phyloP scores from a whole-genome alignment of 2,329 filamentous ascomycete species.

The Sordariomycetes sp. region DNA sequence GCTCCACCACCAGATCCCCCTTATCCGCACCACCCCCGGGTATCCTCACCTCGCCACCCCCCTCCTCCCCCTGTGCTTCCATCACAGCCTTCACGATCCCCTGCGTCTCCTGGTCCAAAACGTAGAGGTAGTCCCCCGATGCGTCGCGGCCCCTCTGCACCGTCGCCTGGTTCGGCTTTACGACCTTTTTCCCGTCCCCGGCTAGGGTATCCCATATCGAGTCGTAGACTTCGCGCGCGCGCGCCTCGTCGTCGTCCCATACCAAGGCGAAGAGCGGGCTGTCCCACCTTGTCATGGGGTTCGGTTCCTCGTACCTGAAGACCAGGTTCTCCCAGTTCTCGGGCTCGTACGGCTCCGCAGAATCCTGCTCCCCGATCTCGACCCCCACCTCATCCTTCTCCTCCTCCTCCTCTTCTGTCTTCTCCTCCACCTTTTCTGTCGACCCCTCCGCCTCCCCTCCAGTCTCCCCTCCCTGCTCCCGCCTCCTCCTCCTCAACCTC shows the following conservation, averaged over 20 bases:
- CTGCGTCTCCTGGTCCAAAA: constrained; percentile 67
- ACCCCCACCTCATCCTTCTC: constrained; percentile 23
- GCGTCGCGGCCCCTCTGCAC: constrained; percentile 50
- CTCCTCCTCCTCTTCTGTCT: constrained; percentile 10
- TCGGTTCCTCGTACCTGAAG: constrained; percentile 77
- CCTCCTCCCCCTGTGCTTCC: constrained; percentile 57
- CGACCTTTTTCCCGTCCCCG: constrained; percentile 45
- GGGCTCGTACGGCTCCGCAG: constrained; percentile 32
- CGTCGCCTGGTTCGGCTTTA: constrained; percentile 65
- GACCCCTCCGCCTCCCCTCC: constrained; percentile 11
- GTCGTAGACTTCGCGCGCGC: constrained; percentile 40
- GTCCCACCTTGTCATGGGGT: constrained; percentile 76
- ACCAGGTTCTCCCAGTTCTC: constrained; percentile 66
- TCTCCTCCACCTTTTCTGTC: constrained; percentile 30
- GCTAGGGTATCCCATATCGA: constrained; percentile 64
- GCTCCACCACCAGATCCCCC: constrained; percentile 38
- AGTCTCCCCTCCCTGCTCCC: constrained; percentile 23
- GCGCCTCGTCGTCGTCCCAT: constrained; percentile 59
- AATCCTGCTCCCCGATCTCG: constrained; percentile 4
- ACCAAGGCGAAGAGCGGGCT: constrained; percentile 69
- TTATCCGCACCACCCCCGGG: constrained; percentile 6
- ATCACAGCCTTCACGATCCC: constrained; percentile 59
- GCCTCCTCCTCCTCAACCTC: constrained; percentile 27
- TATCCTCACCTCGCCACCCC: constrained; percentile 43
- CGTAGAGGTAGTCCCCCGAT: constrained; percentile 62